Conservation (phyloP, 2,329 filamentous ascomycete genomes). For the Dactylonectria estremocensis region DNA sequence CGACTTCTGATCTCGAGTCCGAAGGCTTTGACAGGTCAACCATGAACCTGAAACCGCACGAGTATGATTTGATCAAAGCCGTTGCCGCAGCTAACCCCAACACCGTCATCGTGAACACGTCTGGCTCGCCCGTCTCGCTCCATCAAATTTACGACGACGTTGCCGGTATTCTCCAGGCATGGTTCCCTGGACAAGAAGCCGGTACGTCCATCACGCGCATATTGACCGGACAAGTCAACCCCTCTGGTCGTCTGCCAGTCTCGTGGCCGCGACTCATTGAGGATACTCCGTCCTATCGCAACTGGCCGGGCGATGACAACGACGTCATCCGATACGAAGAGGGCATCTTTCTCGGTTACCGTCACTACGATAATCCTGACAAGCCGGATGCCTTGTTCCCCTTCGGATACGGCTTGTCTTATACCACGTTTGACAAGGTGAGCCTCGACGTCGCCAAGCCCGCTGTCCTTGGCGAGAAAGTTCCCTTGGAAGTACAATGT, state of each 20-base stretch:
- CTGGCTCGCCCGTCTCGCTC: constrained; percentile 68
- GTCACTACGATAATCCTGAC: constrained; percentile 17
- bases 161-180: constrained; percentile 72
- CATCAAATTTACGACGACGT: constrained; percentile 68
- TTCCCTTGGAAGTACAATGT: too few species aligned
- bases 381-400: constrained; percentile 20
- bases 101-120: constrained; percentile 73
- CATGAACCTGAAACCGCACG: constrained; percentile 49
- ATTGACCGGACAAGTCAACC: too few species aligned
- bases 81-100: constrained; percentile 71
- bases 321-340: constrained; percentile 18
- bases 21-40: constrained; percentile 13
- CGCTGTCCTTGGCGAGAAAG: too few species aligned
- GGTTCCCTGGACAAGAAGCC: constrained; percentile 77
- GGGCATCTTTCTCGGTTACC: constrained; percentile 26
- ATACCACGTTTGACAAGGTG: constrained; percentile 3
- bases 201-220: constrained; percentile 56
- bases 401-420: constrained; percentile 30
- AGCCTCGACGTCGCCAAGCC: too few species aligned
- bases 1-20: constrained; percentile 70
- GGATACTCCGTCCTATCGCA: not conserved
- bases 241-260: not conserved
- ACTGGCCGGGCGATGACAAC: not conserved
- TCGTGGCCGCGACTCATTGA: not conserved
- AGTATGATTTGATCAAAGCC: constrained; percentile 68